Conservation (phyloP, 495 filamentous ascomycete species). For the Poronia punctata region DNA sequence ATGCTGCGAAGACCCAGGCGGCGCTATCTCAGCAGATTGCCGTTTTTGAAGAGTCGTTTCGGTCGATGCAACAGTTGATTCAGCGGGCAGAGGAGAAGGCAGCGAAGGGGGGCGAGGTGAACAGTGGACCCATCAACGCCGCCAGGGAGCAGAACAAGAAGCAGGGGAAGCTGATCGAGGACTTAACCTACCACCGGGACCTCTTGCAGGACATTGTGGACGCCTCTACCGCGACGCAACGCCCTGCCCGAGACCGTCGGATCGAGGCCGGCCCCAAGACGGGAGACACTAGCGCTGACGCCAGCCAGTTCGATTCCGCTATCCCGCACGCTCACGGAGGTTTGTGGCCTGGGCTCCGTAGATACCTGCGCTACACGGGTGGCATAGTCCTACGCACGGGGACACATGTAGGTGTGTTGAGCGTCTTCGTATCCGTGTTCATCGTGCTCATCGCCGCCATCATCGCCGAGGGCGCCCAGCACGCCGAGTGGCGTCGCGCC, state of each 20-base stretch:
- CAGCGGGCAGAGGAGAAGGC: neutral
- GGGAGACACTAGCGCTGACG: neutral
- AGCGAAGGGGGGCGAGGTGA: neutral
- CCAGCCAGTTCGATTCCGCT: too few species aligned
- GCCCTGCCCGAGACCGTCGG: neutral
- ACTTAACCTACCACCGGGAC: neutral
- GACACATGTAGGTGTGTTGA: neutral
- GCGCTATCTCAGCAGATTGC: neutral
- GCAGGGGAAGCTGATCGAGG: neutral
- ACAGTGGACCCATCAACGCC: too few species aligned
- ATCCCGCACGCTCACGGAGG: too few species aligned
- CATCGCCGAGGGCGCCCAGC: constrained; percentile 10
- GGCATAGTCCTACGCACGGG: neutral
- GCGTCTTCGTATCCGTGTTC: neutral
- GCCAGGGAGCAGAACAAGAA: neutral
- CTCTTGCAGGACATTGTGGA: neutral
- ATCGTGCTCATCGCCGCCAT: neutral
- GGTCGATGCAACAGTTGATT: neutral
- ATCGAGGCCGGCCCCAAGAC: neutral
- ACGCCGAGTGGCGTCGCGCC: constrained; percentile 4
- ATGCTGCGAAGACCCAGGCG: neutral
- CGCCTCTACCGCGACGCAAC: neutral
- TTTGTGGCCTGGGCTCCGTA: neutral
- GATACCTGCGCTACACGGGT: neutral
- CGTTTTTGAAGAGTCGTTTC: neutral